phyloP scores from a whole-genome alignment of 305 asterid genomes.

The Fraxinus sp. region DNA sequence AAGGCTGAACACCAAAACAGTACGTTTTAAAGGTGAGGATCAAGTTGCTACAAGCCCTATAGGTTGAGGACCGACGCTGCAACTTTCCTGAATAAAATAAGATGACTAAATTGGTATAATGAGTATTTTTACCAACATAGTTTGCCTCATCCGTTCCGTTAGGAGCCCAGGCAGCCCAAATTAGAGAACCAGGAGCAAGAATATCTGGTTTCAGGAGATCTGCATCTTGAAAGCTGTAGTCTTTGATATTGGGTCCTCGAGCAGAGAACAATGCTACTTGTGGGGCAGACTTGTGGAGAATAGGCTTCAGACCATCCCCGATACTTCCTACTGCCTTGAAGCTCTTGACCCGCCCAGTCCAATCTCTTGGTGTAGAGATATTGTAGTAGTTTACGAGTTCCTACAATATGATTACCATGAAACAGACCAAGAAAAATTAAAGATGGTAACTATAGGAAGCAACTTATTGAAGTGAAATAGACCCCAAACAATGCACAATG shows the following conservation, averaged over 20 bases:
- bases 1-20: background rate
- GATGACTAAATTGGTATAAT: background rate
- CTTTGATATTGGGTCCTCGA: slow-evolving; percentile 95
- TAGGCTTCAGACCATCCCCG: slow-evolving; percentile 82
- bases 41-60: background rate
- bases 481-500: background rate
- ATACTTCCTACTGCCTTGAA: slow-evolving; percentile 83
- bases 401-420: slow-evolving; percentile 39
- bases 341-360: slow-evolving; percentile 92
- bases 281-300: slow-evolving; percentile 93
- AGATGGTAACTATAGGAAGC: slow-evolving; percentile 2
- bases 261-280: slow-evolving; percentile 95
- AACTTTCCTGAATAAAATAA: background rate
- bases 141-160: slow-evolving; percentile 95
- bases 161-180: slow-evolving; percentile 99
- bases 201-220: slow-evolving; percentile 97
- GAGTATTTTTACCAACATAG: slow-evolving; percentile 59
- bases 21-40: background rate
- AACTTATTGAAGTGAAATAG: background rate
- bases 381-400: slow-evolving; percentile 93
- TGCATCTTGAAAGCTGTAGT: slow-evolving; percentile 88
- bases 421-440: slow-evolving; percentile 3
- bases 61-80: background rate
- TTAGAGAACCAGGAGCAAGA: slow-evolving; percentile 93
- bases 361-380: slow-evolving; percentile 77